Conservation (phyloP, 768 basidiomycete species). For the Suillus occidentalis region DNA sequence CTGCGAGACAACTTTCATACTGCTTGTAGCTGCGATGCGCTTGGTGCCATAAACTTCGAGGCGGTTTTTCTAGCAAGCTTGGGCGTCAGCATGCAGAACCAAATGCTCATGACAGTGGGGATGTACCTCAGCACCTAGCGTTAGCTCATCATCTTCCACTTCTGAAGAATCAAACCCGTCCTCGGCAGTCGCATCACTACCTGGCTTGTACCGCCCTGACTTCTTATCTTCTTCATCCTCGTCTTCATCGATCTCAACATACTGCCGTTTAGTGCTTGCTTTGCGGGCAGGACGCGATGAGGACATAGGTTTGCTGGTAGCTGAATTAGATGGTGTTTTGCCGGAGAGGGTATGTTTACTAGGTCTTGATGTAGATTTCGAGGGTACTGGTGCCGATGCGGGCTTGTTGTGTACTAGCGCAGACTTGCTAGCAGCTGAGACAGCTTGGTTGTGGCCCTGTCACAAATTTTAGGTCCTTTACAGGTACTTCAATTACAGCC, state of each 20-base stretch:
- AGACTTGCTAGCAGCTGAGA: constrained; percentile 4
- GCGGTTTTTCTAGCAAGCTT: constrained; percentile 37
- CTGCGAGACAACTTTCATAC: constrained; percentile 10
- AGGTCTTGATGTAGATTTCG: background rate
- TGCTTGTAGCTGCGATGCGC: constrained; percentile 20
- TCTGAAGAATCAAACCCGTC: constrained; percentile 26
- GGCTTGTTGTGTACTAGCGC: background rate
- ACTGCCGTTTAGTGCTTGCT: constrained; percentile 22
- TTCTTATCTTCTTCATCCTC: constrained; percentile 19
- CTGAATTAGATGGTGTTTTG: background rate
- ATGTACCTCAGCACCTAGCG: constrained; percentile 59
- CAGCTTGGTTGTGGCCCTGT: constrained; percentile 9
- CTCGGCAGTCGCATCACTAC: constrained; percentile 14
- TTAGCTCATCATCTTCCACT: constrained; percentile 58
- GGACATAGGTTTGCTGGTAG: background rate
- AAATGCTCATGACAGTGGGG: background rate
- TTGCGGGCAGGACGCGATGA: constrained; percentile 22
- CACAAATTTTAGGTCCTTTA: constrained; percentile 44
- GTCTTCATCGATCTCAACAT: constrained; percentile 34
- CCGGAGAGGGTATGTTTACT: background rate
- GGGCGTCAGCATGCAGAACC: constrained; percentile 2
- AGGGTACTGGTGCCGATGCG: background rate
- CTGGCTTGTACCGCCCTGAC: constrained; percentile 13
- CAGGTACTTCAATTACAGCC: constrained; percentile 54
- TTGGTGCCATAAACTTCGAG: constrained; percentile 36